Evolutionary conservation across 495 filamentous ascomycete genomes (phyloP).

Genomic region (Amniculicola lignicola): DNA sequence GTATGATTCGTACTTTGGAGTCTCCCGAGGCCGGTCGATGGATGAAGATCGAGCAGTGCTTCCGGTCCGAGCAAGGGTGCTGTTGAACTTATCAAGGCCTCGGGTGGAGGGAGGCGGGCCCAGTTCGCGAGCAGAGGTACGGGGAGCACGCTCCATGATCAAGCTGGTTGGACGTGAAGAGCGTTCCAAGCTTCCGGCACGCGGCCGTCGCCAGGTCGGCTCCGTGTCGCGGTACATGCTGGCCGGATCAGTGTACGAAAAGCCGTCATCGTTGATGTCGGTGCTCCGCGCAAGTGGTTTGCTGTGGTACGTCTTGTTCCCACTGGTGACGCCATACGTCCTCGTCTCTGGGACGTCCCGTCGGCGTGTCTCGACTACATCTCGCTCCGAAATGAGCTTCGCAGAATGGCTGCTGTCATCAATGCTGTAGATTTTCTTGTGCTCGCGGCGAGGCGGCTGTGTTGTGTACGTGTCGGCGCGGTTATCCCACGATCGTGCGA

Average conservation of each 20-base stretch:
- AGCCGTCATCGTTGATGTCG: slow-evolving; percentile 38
- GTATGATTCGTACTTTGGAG: slow-evolving; percentile 31
- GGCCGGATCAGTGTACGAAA: slow-evolving; percentile 43
- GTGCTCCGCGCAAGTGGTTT: slow-evolving; percentile 18
- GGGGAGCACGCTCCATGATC: slow-evolving; percentile 32
- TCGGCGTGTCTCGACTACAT: slow-evolving; percentile 23
- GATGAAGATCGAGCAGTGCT: slow-evolving; percentile 31
- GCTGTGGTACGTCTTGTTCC: slow-evolving; percentile 36
- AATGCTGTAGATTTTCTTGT: slow-evolving; percentile 42
- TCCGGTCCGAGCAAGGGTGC: slow-evolving; percentile 27
- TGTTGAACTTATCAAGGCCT: slow-evolving; percentile 42
- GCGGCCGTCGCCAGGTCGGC: slow-evolving; percentile 39
- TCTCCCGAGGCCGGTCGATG: slow-evolving; percentile 23
- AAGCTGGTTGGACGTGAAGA: slow-evolving; percentile 40
- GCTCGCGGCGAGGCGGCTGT: slow-evolving; percentile 31
- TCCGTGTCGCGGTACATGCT: slow-evolving; percentile 44
- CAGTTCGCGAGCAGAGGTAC: slow-evolving; percentile 27
- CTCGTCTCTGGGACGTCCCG: slow-evolving; percentile 29
- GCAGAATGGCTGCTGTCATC: slow-evolving; percentile 34
- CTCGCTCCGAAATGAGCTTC: slow-evolving; percentile 29
- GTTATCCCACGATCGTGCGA: slow-evolving; percentile 26
- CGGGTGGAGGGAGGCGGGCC: slow-evolving; percentile 43
- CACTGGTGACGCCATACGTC: slow-evolving; percentile 20
- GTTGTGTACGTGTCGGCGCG: slow-evolving; percentile 32
- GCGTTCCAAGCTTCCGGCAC: slow-evolving; percentile 38